Evolutionary conservation across 1,139 yeast species (phyloP), one percentile per base, ranked within the genome.

Genomic region (Saccharomyces hybrid): DNA sequence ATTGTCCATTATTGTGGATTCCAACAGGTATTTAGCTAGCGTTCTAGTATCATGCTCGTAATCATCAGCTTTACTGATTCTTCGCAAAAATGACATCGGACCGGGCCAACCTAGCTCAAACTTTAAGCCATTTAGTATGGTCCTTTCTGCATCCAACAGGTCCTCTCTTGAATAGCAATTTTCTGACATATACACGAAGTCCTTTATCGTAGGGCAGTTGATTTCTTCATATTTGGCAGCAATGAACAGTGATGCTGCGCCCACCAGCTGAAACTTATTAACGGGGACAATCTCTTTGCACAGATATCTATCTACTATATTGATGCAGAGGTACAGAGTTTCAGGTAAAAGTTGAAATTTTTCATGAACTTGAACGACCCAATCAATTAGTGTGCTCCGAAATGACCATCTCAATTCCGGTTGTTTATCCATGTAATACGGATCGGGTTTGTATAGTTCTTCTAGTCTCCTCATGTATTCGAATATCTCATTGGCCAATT

Each of bases 61-160:
- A 68, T 91, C 96, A 73, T 93, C 99, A n/a, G 98, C 98, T 73
- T 93, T 93, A 55, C 96, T 88, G 2, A 95, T 88, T 62, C 97
- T 82, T 69, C 99, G 81, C 60, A 93, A 76, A 65, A 93, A 93
- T 42, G 96, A 86, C 98, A 93, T 91, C 54, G 99, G 99, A 7
- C 98, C 98, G 0, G 99, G 98, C 90, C 93, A 91, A 27, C 97
- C 97, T 79, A 93, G 83, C 70, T 93, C 96, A 71, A 93, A 93
- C 62, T 89, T 89, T 59, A 93, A 78, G 53, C 89, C 85, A 66
- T 88, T 95, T 65, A 93, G 86, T 95, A 93, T 89, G 69, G 84
- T 91, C 64, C 93, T 78, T 73, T 93, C 99, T 2, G 98, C 98
- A 66, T 83, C 84, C 58, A 90, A 77, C 58, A 93, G 83, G 64